Conservation (phyloP, 768 basidiomycete species). For the Terana coerulea region DNA sequence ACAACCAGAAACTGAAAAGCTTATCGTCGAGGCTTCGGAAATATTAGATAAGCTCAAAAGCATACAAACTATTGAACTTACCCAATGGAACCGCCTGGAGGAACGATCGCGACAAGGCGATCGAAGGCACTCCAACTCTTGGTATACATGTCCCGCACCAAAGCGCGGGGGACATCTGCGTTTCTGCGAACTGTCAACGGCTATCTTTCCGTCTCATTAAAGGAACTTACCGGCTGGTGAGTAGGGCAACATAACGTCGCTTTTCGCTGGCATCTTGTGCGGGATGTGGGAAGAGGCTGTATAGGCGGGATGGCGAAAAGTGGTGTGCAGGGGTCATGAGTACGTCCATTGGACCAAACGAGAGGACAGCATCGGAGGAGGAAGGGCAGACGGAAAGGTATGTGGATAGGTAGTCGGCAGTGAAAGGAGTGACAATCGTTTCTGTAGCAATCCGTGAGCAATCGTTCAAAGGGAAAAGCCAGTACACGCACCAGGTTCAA, state of each 20-base stretch:
- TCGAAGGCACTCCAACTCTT: slow-evolving; percentile 94
- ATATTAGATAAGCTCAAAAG: neutral
- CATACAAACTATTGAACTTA: slow-evolving; percentile 32
- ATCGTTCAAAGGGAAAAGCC: neutral
- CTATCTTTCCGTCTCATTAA: neutral
- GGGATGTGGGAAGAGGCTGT: slow-evolving; percentile 75
- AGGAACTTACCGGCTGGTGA: slow-evolving; percentile 58
- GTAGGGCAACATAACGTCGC: slow-evolving; percentile 65
- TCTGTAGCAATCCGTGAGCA: slow-evolving; percentile 39
- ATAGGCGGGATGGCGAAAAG: slow-evolving; percentile 71
- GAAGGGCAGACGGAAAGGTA: slow-evolving; percentile 78
- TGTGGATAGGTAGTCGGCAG: slow-evolving; percentile 68
- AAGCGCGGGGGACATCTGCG: slow-evolving; percentile 78
- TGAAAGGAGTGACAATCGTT: slow-evolving; percentile 71
- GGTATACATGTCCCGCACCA: slow-evolving; percentile 88
- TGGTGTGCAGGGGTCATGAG: slow-evolving; percentile 73
- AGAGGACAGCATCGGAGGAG: slow-evolving; percentile 68
- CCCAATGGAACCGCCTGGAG: slow-evolving; percentile 90
- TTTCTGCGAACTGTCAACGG: slow-evolving; percentile 44
- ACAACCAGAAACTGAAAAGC: slow-evolving; percentile 84
- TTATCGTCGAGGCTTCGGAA: slow-evolving; percentile 78
- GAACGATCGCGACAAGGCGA: slow-evolving; percentile 81
- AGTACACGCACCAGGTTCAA: slow-evolving; percentile 56
- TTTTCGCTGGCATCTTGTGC: slow-evolving; percentile 74
- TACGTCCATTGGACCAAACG: slow-evolving; percentile 79